These are phyloP conservation scores for Nitzschia palea DNA, from an alignment of 108 stramenopile species.

Conservation along the genomic window DNA sequence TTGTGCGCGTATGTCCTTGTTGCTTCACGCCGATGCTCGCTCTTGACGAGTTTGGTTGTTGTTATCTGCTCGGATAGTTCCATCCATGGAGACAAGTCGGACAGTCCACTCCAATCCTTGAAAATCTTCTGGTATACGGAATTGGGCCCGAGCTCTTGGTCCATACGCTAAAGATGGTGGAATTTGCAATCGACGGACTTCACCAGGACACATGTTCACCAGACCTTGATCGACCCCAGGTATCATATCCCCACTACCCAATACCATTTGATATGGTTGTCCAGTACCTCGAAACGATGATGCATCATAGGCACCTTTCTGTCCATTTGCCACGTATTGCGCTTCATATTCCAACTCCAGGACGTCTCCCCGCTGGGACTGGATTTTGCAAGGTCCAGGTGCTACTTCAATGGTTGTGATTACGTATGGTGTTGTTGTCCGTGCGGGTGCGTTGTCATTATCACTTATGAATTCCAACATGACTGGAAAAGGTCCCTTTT, in stretches of 20 bases:
- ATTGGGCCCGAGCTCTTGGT: slow-evolving; percentile 32
- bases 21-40: too few species aligned
- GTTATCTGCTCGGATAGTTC: slow-evolving; percentile 31
- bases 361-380: slow-evolving; percentile 56
- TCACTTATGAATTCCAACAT: slow-evolving; percentile 46
- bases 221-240: slow-evolving; percentile 60
- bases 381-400: slow-evolving; percentile 24
- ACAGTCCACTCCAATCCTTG: slow-evolving; percentile 45
- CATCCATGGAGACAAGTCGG: slow-evolving; percentile 40
- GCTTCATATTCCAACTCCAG: slow-evolving; percentile 61
- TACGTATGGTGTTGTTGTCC: background rate
- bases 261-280: slow-evolving; percentile 55
- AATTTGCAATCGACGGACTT: slow-evolving; percentile 40
- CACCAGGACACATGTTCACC: slow-evolving; percentile 67
- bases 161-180: slow-evolving; percentile 53
- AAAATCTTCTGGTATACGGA: slow-evolving; percentile 38
- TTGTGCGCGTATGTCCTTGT: too few species aligned
- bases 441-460: too few species aligned
- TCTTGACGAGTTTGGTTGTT: slow-evolving; percentile 23
- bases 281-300: slow-evolving; percentile 55
- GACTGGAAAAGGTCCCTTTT: slow-evolving; percentile 50
- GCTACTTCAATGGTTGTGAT: slow-evolving; percentile 25
- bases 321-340: slow-evolving; percentile 14
- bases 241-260: slow-evolving; percentile 57
- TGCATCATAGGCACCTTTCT: slow-evolving; percentile 39